These are phyloP conservation scores for Phellopilus nigrolimitatus DNA, from an alignment of 1,284 basidiomycete species.

Conservation along the genomic window DNA sequence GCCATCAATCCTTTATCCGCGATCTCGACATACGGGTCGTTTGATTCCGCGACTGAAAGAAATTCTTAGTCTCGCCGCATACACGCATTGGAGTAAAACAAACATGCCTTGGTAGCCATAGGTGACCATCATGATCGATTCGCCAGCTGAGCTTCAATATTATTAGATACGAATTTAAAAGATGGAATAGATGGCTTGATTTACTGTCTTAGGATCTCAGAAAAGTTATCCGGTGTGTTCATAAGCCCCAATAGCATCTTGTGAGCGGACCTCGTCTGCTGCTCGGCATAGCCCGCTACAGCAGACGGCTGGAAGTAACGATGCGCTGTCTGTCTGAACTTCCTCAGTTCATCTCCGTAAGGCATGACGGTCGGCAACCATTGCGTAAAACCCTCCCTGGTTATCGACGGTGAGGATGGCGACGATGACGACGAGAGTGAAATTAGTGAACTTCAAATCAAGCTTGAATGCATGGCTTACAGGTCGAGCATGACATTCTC, in stretches of 20 bases:
- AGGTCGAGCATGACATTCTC: conserved; percentile 7
- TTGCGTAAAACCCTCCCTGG: no score
- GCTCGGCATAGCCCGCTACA: neutral
- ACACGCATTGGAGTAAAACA: no score
- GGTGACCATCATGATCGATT: conserved; percentile 7
- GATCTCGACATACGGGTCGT: conserved; percentile 20
- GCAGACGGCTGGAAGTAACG: conserved; percentile 8
- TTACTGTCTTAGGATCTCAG: neutral
- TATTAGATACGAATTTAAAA: neutral
- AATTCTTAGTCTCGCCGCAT: neutral
- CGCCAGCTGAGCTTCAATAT: conserved; percentile 2
- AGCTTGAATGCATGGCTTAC: conserved; percentile 1
- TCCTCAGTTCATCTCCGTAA: conserved; percentile 10
- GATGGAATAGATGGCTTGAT: no score
- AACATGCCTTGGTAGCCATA: conserved; percentile 5
- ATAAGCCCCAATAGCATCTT: conserved; percentile 1
- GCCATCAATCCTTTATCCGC: conserved; percentile 13
- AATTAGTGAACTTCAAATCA: neutral
- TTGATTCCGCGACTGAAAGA: neutral
- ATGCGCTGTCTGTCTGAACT: conserved; percentile 4
- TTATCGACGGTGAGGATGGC: no score
- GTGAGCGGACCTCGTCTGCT: neutral
- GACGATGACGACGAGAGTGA: neutral
- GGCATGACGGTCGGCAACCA: conserved; percentile 10
- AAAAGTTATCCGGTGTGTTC: neutral